These are phyloP conservation scores for Pholiota molesta DNA, from an alignment of 768 basidiomycete species.

Conservation along the genomic window DNA sequence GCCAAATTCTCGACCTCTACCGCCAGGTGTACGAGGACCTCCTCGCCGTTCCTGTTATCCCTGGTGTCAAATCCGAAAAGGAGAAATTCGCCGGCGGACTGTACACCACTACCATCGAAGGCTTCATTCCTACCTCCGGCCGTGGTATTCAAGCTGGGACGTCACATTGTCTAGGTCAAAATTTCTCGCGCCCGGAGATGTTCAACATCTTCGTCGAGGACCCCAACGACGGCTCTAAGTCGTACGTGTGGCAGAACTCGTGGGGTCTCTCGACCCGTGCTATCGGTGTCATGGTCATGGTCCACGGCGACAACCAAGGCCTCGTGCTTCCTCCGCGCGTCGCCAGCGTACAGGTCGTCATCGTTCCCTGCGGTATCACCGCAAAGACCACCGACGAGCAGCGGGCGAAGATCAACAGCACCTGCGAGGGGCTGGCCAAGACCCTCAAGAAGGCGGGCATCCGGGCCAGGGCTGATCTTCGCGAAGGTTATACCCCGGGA, in stretches of 20 bases:
- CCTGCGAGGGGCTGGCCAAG: conserved; percentile 77
- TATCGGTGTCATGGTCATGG: conserved; percentile 99
- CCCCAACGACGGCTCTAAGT: conserved; percentile 71
- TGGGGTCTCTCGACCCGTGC: conserved; percentile 97
- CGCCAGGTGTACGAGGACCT: conserved; percentile 95
- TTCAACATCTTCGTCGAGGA: conserved; percentile 98
- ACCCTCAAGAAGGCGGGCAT: conserved; percentile 73
- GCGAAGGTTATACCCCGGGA: conserved; percentile 97
- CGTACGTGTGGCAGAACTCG: conserved; percentile 96
- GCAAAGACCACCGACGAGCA: conserved; percentile 75
- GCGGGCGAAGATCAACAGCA: conserved; percentile 70
- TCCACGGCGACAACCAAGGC: conserved; percentile 97
- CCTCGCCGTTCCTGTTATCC: conserved; percentile 95
- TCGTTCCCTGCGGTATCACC: conserved; percentile 95
- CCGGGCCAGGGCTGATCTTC: conserved; percentile 85
- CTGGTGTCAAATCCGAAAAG: conserved; percentile 97
- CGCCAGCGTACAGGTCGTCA: conserved; percentile 86
- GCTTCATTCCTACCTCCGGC: conserved; percentile 95
- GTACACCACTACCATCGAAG: conserved; percentile 98
- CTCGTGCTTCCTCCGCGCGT: conserved; percentile 97
- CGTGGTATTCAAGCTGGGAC: conserved; percentile 98
- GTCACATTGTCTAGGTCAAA: conserved; percentile 97
- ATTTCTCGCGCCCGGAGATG: conserved; percentile 96
- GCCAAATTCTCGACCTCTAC: conserved; percentile 94
- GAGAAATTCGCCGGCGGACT: conserved; percentile 98